Conservation (phyloP, 2,329 filamentous ascomycete species). For the Albifimbria verrucaria region DNA sequence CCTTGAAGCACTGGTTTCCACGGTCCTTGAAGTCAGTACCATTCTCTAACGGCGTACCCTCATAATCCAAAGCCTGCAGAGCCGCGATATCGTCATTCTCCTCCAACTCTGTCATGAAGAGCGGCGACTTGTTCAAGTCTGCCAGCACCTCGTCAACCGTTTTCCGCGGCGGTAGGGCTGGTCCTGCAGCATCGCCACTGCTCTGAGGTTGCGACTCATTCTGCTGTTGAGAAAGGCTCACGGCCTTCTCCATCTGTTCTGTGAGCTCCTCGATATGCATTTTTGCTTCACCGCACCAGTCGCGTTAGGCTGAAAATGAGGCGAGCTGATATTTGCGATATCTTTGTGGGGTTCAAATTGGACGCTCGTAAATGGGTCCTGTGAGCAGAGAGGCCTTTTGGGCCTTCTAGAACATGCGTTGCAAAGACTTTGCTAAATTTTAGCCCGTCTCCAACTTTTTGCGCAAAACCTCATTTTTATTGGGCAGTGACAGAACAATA, state of each 20-base stretch:
- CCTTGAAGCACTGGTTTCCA: conserved; percentile 83
- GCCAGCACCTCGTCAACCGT: conserved; percentile 54
- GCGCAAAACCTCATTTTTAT: too few species aligned
- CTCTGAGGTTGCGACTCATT: conserved; percentile 1
- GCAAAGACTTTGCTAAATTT: too few species aligned
- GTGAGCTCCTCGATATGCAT: conserved; percentile 42
- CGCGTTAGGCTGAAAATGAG: not conserved
- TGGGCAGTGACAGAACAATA: too few species aligned
- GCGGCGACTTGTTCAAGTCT: conserved; percentile 62
- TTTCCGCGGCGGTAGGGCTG: conserved; percentile 48
- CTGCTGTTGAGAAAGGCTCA: conserved; percentile 17
- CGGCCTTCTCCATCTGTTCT: conserved; percentile 35
- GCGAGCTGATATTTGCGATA: not conserved
- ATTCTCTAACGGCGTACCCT: conserved; percentile 84
- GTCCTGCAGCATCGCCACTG: conserved; percentile 23
- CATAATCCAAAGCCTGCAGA: conserved; percentile 84
- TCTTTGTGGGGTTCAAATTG: not conserved
- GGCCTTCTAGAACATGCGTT: too few species aligned
- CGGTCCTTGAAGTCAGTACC: conserved; percentile 82
- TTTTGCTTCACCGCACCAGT: conserved; percentile 5
- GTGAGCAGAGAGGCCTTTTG: too few species aligned
- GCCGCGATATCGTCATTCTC: conserved; percentile 85
- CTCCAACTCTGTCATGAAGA: conserved; percentile 95
- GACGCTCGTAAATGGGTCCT: not conserved
- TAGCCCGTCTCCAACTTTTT: too few species aligned